Conservation (phyloP, 75 land plant species). For the Cupressus sempervirens region DNA sequence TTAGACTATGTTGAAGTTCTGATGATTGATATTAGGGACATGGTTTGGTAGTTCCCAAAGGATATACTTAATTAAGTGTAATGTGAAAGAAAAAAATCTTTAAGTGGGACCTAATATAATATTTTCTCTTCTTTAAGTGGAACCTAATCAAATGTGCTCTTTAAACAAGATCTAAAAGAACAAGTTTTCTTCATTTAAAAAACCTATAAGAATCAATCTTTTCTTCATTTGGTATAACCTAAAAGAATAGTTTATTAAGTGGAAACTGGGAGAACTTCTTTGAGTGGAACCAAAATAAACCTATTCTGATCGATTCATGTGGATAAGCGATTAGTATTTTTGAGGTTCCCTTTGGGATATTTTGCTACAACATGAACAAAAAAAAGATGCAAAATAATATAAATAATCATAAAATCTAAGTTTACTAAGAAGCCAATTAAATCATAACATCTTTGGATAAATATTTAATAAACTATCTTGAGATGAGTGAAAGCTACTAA, state of each 20-base stretch:
- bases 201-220: background rate
- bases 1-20: constrained; percentile 8
- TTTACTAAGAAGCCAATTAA: background rate
- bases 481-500: background rate
- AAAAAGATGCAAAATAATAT: background rate
- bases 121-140: background rate
- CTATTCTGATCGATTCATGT: background rate
- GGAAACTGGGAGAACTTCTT: background rate
- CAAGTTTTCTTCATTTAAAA: background rate
- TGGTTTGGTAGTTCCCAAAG: constrained; percentile 10
- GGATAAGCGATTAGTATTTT: background rate
- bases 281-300: background rate
- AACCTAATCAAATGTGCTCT: background rate
- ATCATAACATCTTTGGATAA: background rate
- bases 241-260: too few relatives aligned
- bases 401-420: background rate
- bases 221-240: too few relatives aligned
- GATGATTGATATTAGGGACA: constrained; percentile 11
- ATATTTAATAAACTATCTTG: background rate
- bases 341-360: constrained; percentile 10
- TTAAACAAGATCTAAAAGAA: background rate
- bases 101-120: background rate
- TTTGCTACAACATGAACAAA: background rate
- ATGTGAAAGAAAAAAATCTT: constrained; percentile 1
- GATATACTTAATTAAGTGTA: constrained; percentile 6